A percentile compares a stretch with the other conserved stretches of the same genome.
phyloP scores from a whole-genome alignment of 208 protist genomes.

The Crithidia fasciculata region DNA sequence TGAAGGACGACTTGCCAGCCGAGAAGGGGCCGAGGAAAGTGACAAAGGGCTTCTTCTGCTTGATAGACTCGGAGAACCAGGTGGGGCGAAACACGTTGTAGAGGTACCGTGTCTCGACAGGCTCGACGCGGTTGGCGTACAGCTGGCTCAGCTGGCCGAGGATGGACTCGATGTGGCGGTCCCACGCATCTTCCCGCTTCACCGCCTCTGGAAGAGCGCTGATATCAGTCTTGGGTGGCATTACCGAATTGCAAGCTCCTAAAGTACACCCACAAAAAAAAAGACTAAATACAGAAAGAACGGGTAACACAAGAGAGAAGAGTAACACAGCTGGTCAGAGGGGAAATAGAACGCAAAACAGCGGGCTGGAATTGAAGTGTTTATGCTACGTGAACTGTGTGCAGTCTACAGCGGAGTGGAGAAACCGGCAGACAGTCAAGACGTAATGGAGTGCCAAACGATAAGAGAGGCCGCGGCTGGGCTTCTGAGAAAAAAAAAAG shows the following conservation, averaged over 20 bases:
- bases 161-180: constrained; percentile 64
- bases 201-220: constrained; percentile 1
- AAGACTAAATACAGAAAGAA: not conserved
- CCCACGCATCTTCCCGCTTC: constrained; percentile 56
- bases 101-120: constrained; percentile 70
- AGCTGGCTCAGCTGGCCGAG: constrained; percentile 55
- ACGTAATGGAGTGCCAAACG: no score
- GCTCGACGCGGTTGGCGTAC: constrained; percentile 63
- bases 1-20: constrained; percentile 94
- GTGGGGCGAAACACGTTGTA: constrained; percentile 69
- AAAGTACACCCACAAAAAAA: not conserved
- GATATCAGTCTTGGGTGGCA: constrained; percentile 1
- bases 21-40: constrained; percentile 92
- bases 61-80: constrained; percentile 78
- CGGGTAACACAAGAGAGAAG: no score
- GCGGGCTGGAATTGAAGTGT: no score
- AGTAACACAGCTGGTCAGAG: not conserved
- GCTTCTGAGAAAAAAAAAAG: constrained; percentile 10
- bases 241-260: not conserved
- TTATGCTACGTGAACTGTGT: no score
- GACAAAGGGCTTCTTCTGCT: constrained; percentile 79
- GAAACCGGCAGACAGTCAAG: no score
- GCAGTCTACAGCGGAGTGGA: no score
- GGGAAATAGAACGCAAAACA: constrained; percentile 13
- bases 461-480: not conserved